phyloP scores from a whole-genome alignment of 140 eudicot genomes.

The Erigeron philadelphicus region DNA sequence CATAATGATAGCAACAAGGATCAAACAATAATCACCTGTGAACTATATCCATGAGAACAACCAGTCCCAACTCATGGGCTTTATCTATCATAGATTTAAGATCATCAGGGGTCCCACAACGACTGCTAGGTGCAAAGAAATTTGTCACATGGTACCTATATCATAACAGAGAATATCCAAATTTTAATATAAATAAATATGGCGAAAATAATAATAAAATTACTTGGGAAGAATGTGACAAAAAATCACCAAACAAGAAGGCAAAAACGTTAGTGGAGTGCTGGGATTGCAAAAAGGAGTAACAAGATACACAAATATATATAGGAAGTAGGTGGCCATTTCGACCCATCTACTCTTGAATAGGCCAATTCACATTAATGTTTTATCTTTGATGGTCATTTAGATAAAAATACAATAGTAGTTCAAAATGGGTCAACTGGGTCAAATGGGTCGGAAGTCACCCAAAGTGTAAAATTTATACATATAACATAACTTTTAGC shows the following conservation, averaged over 20 bases:
- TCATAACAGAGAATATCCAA: conserved; percentile 16
- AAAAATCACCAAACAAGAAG: not conserved
- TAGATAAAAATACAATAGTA: too few relatives aligned
- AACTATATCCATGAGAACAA: conserved; percentile 98
- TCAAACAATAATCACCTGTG: conserved; percentile 57
- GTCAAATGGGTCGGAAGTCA: too few relatives aligned
- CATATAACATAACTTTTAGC: too few relatives aligned
- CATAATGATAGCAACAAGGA: not conserved
- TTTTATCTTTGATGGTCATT: too few relatives aligned
- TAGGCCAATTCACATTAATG: too few relatives aligned
- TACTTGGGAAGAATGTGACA: not conserved
- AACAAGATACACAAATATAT: not conserved
- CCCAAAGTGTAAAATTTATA: too few relatives aligned
- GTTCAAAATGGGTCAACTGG: not conserved
- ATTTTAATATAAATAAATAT: not conserved
- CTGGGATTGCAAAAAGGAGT: not conserved
- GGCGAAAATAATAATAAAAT: too few relatives aligned
- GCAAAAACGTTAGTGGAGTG: not conserved
- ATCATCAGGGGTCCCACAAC: conserved; percentile 97
- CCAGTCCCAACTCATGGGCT: conserved; percentile 91
- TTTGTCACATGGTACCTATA: conserved; percentile 97
- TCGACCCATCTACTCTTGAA: not conserved
- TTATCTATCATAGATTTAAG: conserved; percentile 87
- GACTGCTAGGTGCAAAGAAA: conserved; percentile 98
- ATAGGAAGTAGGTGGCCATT: not conserved